phyloP scores from a whole-genome alignment of 2,329 filamentous ascomycete species.

The Myriosclerotinia scirpicola region DNA sequence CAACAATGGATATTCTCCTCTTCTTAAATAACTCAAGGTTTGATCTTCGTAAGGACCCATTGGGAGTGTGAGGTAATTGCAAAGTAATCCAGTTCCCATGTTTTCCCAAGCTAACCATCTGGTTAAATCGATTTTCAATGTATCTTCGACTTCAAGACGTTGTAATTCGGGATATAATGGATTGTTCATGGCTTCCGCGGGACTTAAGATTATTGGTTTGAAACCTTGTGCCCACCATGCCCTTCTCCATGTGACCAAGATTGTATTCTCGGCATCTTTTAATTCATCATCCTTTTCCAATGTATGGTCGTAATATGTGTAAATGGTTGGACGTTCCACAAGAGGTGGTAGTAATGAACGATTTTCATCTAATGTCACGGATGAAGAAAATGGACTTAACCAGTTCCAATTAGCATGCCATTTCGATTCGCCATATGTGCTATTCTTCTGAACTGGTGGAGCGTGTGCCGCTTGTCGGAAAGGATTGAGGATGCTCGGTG shows the following conservation, averaged over 20 bases:
- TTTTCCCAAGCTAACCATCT: constrained; percentile 91
- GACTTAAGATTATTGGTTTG: constrained; percentile 75
- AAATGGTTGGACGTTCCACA: constrained; percentile 68
- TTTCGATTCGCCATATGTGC: constrained; percentile 71
- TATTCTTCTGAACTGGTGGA: constrained; percentile 73
- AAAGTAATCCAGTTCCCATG: constrained; percentile 80
- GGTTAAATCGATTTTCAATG: constrained; percentile 69
- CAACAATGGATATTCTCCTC: constrained; percentile 70
- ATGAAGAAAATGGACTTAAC: constrained; percentile 85
- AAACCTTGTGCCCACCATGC: constrained; percentile 98
- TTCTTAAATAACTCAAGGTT: constrained; percentile 69
- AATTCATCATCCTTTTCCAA: constrained; percentile 60
- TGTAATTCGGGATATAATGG: constrained; percentile 74
- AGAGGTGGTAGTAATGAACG: constrained; percentile 81
- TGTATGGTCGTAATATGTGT: constrained; percentile 84
- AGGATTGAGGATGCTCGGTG: constrained; percentile 55
- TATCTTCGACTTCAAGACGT: constrained; percentile 56
- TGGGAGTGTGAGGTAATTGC: constrained; percentile 77
- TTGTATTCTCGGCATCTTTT: constrained; percentile 70
- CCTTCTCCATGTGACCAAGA: constrained; percentile 83
- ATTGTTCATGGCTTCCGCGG: constrained; percentile 79
- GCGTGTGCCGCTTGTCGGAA: constrained; percentile 70
- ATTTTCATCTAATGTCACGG: constrained; percentile 76
- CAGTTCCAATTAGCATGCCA: constrained; percentile 93
- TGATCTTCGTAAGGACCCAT: constrained; percentile 76